A percentile compares a stretch with the other conserved stretches of the same genome.
phyloP scores from a whole-genome alignment of 345 rosid species.

The Rhizophora apiculata region DNA sequence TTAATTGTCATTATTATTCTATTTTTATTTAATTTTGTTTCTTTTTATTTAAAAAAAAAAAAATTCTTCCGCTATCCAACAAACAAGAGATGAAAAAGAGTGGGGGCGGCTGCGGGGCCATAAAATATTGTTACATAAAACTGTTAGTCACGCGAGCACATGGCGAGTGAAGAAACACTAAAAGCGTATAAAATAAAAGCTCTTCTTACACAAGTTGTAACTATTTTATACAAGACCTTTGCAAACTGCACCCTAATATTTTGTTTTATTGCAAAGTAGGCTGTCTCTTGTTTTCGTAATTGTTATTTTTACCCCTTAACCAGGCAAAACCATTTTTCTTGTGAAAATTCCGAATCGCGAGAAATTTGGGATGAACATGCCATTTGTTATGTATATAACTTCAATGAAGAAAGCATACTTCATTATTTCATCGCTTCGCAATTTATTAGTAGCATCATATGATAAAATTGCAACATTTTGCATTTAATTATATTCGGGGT shows the following conservation, averaged over 20 bases:
- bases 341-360: no score
- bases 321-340: no score
- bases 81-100: no score
- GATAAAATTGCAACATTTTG: no score
- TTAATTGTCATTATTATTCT: not conserved
- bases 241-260: not conserved
- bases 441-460: no score
- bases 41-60: no score
- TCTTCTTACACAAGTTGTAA: not conserved
- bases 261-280: not conserved
- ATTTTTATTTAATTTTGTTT: not conserved
- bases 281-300: not conserved
- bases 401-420: no score
- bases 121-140: not conserved
- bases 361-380: not conserved
- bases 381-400: not conserved
- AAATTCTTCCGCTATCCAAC: no score
- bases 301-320: not conserved
- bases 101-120: no score
- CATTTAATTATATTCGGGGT: no score
- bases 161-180: conserved; percentile 14
- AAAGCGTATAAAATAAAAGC: conserved; percentile 10
- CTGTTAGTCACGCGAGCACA: conserved; percentile 4
- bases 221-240: not conserved
- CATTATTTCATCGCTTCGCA: no score